These are phyloP conservation scores for Penstemon newberryi DNA, from an alignment of 257 asterid species.

Conservation along the genomic window DNA sequence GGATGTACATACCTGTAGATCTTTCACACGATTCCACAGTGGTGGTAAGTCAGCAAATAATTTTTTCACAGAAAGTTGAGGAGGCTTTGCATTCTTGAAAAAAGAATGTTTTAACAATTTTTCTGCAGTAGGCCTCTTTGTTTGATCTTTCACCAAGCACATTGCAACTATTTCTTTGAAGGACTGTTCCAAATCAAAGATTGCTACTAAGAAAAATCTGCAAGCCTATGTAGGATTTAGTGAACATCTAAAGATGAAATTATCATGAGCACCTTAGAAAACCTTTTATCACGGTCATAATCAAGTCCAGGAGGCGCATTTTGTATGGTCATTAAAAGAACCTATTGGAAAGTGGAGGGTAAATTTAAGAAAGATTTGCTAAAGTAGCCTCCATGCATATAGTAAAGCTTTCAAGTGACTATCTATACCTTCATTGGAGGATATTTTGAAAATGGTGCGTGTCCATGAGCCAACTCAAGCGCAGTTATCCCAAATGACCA, in stretches of 20 bases:
- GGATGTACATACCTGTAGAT: conserved; percentile 66
- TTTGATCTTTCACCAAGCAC: conserved; percentile 99
- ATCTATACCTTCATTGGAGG: conserved; percentile 96
- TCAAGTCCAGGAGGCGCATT: conserved; percentile 99
- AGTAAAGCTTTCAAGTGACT: conserved; percentile 19
- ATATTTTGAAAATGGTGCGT: conserved; percentile 98
- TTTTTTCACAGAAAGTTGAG: conserved; percentile 82
- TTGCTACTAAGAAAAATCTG: conserved; percentile 27
- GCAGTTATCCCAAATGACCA: conserved; percentile 99
- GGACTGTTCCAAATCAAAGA: conserved; percentile 57
- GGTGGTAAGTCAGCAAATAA: conserved; percentile 90
- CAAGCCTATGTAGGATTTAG: conserved; percentile 16
- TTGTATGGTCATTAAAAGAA: conserved; percentile 95
- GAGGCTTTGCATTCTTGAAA: conserved; percentile 91
- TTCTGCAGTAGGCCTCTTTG: conserved; percentile 97
- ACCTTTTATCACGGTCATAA: conserved; percentile 96
- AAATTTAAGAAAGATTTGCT: conserved; percentile 24
- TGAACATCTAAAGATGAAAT: conserved; percentile 24
- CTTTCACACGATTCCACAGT: conserved; percentile 89
- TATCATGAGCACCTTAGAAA: conserved; percentile 74
- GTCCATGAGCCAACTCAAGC: conserved; percentile 98
- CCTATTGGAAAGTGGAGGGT: conserved; percentile 48
- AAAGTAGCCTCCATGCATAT: conserved; percentile 21
- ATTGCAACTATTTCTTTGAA: conserved; percentile 99
- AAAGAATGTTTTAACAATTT: conserved; percentile 88